Percentiles rank a stretch among this genome's conserved stretches.
Evolutionary conservation across 1,284 basidiomycete genomes (phyloP).

Genomic region (Tetrapyrgos nigripes): DNA sequence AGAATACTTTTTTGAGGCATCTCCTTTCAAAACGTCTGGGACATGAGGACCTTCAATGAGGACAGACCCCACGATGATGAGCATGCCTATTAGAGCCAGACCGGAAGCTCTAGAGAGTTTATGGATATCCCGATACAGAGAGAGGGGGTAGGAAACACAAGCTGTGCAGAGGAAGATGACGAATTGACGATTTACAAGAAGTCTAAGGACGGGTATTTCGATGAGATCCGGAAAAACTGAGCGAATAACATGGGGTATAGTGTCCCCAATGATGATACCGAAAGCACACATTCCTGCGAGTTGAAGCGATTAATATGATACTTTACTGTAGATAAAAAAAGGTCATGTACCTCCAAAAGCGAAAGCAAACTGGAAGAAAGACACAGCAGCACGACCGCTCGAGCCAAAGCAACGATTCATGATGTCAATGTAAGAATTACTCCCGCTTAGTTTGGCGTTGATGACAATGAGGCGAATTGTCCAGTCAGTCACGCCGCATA

Average conservation of each 20-base stretch:
- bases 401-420: conserved; percentile 96
- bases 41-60: conserved; percentile 87
- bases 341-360: conserved; percentile 86
- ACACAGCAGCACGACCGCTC: conserved; percentile 89
- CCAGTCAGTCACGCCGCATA: conserved; percentile 95
- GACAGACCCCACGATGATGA: conserved; percentile 91
- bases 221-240: conserved; percentile 84
- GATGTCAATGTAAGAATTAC: conserved; percentile 94
- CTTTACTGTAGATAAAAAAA: conserved; percentile 3
- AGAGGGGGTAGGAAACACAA: conserved; percentile 93
- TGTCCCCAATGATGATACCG: conserved; percentile 95
- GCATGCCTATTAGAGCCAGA: conserved; percentile 91
- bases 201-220: conserved; percentile 71
- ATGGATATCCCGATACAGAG: conserved; percentile 96
- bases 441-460: conserved; percentile 95
- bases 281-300: conserved; percentile 91
- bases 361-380: conserved; percentile 97
- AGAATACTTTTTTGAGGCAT: conserved; percentile 72
- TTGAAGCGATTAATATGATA: conserved; percentile 12
- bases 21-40: conserved; percentile 81
- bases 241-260: conserved; percentile 93
- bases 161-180: conserved; percentile 87
- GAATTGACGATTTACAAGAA: conserved; percentile 89
- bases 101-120: conserved; percentile 94
- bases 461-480: conserved; percentile 95